Conservation (phyloP, 2,329 filamentous ascomycete species). For the Cladosporium sp. region DNA sequence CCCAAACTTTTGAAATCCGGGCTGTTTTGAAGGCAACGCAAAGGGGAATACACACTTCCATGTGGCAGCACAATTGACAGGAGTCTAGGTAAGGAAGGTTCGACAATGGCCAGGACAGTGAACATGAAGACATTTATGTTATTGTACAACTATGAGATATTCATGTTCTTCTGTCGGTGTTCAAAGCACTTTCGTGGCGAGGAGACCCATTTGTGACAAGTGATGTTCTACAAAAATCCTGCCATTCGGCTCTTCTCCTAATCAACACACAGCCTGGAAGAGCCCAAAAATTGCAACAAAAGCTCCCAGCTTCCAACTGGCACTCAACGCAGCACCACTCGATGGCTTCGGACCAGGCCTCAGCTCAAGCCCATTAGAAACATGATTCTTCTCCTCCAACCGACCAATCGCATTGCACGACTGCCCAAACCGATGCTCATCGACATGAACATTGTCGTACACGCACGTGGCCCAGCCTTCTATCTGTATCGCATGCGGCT, state of each 20-base stretch:
- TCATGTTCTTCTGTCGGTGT: no score
- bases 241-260: background rate
- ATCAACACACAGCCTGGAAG: background rate
- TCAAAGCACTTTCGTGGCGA: no score
- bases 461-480: slow-evolving; percentile 9
- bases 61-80: no score
- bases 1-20: no score
- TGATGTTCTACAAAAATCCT: background rate
- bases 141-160: no score
- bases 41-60: no score
- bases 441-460: background rate
- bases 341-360: slow-evolving; percentile 6
- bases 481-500: background rate
- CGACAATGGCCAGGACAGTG: no score
- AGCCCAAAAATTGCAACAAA: background rate
- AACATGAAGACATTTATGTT: no score
- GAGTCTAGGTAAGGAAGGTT: no score
- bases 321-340: background rate
- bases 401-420: slow-evolving; percentile 5
- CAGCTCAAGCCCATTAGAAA: background rate
- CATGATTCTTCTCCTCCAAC: background rate
- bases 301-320: slow-evolving; percentile 7
- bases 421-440: background rate
- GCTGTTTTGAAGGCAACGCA: no score
- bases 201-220: no score